Conservation (phyloP, 345 rosid species). For the Syzygium grande region DNA sequence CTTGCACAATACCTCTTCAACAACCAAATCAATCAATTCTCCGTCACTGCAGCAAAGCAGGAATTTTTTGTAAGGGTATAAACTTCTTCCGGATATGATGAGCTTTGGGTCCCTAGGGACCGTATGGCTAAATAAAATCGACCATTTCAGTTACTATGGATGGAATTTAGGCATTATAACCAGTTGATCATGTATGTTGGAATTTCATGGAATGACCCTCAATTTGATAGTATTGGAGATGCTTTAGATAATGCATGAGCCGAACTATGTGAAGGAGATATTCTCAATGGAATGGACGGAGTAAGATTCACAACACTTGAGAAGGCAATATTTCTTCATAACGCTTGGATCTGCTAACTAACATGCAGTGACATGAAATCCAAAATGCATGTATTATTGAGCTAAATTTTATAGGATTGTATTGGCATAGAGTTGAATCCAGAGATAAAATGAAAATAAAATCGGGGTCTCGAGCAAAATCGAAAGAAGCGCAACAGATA, state of each 20-base stretch:
- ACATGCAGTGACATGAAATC: background rate
- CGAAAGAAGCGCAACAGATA: rapidly evolving
- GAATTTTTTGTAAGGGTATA: background rate
- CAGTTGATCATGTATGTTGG: background rate
- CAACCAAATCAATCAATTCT: background rate
- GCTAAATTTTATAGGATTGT: background rate
- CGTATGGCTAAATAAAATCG: background rate
- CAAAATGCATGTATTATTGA: background rate
- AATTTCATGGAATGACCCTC: background rate
- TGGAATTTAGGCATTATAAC: background rate
- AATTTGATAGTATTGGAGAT: background rate
- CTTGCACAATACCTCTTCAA: background rate
- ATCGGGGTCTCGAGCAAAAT: background rate
- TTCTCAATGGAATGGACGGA: background rate
- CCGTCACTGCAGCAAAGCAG: background rate
- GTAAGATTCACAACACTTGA: background rate
- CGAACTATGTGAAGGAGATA: background rate
- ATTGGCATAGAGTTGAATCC: background rate
- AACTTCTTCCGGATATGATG: background rate
- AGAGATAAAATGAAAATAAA: background rate
- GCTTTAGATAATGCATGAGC: background rate
- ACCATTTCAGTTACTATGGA: background rate
- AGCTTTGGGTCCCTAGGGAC: background rate
- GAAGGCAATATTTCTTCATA: background rate
- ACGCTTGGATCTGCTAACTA: background rate